These are phyloP conservation scores for Phytopythium aichiense DNA, from an alignment of 352 stramenopile species.

Conservation along the genomic window DNA sequence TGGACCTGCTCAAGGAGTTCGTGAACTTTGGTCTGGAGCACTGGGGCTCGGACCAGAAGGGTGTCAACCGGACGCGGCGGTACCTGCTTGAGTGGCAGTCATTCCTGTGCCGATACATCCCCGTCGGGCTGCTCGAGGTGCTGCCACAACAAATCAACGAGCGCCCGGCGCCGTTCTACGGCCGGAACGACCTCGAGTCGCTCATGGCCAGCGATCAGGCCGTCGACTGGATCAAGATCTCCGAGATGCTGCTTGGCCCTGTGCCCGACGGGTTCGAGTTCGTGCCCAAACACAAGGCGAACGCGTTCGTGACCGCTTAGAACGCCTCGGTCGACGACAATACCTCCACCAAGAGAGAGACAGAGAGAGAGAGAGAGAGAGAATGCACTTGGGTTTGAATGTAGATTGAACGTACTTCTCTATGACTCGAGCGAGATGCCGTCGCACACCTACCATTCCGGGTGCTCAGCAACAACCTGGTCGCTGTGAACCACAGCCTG, in stretches of 20 bases:
- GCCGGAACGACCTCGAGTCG: constrained; percentile 96
- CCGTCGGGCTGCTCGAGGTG: constrained; percentile 94
- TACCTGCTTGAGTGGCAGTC: constrained; percentile 99
- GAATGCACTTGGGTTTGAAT: background rate
- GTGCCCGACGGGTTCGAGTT: constrained; percentile 93
- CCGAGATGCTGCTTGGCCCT: constrained; percentile 96
- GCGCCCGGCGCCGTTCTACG: constrained; percentile 90
- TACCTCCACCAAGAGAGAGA: background rate
- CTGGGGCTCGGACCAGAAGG: constrained; percentile 98
- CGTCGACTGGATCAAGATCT: constrained; percentile 99
- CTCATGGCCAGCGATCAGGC: constrained; percentile 95
- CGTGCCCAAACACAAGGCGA: constrained; percentile 98
- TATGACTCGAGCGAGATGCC: no score
- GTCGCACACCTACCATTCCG: no score
- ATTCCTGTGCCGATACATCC: constrained; percentile 98
- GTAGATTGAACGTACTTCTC: no score
- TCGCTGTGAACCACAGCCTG: no score
- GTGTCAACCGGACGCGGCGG: constrained; percentile 96
- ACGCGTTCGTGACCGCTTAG: constrained; percentile 79
- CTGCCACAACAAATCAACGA: constrained; percentile 98
- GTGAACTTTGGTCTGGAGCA: constrained; percentile 97
- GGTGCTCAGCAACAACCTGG: no score
- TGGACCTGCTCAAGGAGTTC: constrained; percentile 98
- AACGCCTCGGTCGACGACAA: background rate
- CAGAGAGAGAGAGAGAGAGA: background rate